These are phyloP conservation scores for Chamaecrista fasciculata DNA, from an alignment of 306 rosid species.

Conservation along the genomic window DNA sequence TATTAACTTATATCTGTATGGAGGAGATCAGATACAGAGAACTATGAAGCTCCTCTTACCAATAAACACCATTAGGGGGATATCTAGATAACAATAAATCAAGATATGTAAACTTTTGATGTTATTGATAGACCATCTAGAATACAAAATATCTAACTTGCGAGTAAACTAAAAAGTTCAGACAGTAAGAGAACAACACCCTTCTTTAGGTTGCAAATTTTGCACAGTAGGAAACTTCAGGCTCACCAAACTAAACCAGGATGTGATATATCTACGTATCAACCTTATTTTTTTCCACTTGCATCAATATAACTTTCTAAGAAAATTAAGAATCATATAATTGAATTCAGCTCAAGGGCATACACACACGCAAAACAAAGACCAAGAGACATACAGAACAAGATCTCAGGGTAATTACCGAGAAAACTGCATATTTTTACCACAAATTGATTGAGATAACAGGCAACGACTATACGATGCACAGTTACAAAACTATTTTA, in stretches of 20 bases:
- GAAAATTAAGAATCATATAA: background rate
- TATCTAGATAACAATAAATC: background rate
- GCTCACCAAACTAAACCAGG: background rate
- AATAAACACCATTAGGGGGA: conserved; percentile 4
- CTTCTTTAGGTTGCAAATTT: background rate
- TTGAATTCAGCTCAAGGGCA: background rate
- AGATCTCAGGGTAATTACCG: background rate
- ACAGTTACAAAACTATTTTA: background rate
- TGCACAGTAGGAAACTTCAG: too few species aligned
- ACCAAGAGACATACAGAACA: background rate
- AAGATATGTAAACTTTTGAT: background rate
- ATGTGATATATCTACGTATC: conserved; percentile 1
- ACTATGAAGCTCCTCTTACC: background rate
- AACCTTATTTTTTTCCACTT: background rate
- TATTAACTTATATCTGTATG: background rate
- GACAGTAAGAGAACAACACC: background rate
- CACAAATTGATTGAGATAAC: background rate
- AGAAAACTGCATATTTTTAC: background rate
- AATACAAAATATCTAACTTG: background rate
- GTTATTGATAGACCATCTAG: background rate
- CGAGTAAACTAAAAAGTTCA: background rate
- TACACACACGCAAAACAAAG: background rate
- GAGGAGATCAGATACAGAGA: conserved; percentile 21
- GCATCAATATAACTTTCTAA: background rate
- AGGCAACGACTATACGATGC: background rate